Base-by-base conservation (phyloP, 2,329 filamentous ascomycete genomes). In the Phialophora chinensis region DNA sequence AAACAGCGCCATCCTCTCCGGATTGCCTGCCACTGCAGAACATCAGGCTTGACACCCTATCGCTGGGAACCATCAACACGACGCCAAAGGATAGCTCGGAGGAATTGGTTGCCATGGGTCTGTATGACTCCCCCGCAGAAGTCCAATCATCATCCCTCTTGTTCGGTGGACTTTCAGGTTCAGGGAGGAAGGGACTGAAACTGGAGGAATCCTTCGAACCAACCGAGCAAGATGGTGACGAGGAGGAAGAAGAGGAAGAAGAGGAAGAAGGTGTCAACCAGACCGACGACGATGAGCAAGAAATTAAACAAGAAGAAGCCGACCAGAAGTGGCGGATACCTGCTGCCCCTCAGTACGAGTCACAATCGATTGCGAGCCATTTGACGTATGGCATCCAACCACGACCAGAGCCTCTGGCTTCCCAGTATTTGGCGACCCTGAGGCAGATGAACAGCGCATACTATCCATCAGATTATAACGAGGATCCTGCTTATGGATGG, bases 201-300 rank as follows among this genome's bases (percentile, higher is more conserved):
- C 60, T 74, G 17, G 72, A 71, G 42, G 72, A 74, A 55, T 71
- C 72, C 7, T 74, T 74, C 58, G 68, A 69, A 50, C 72, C 72
- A 3, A 49, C 52, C n/a, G 75, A 77, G 23, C 75, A 75, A 14
- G 74, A 75, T 5, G 63, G 72, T 3, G 81, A 77, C 20, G 71
- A 68, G 7, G 68, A 60, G 10, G 69, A 65, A 38, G 35, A 47
- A 0, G 38, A 44, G 38, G 38, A 8, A n/a, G 38, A 44, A 8
- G 38, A 42, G 14, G 38, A n/a, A 42, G 38, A 42, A 17, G 38
- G 38, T 17, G 47, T 23, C 35, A 74, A 71, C 23, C 71, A 68
- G 7, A 68, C 60, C 12, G 59, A 56, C 27, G 72, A 70, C 27
- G 67, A 72, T 23, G 14, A 62, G n/a, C 35, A 61, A 14, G 52